phyloP scores from a whole-genome alignment of 192 early-diverging fungal species.

The Fimicolochytrium jonesii region DNA sequence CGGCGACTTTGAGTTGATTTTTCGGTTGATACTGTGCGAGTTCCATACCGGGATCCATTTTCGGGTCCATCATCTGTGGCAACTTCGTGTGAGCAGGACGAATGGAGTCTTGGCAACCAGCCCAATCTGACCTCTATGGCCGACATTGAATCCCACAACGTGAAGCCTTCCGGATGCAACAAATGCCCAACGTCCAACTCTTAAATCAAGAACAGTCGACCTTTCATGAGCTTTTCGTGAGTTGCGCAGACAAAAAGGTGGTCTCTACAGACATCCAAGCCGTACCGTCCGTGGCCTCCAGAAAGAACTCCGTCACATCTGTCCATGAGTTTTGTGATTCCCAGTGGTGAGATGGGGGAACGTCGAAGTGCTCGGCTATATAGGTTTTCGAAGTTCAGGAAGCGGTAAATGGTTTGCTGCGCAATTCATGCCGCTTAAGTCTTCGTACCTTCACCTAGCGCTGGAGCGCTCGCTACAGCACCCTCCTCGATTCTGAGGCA shows the following conservation, averaged over 20 bases:
- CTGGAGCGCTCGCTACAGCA: too few species aligned
- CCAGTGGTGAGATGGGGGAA: too few species aligned
- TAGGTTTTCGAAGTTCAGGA: too few species aligned
- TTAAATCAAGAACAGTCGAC: neutral
- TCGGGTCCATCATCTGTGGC: slow-evolving; percentile 33
- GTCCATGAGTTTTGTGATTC: too few species aligned
- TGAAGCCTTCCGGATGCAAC: slow-evolving; percentile 8
- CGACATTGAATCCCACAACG: slow-evolving; percentile 24
- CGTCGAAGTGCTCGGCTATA: too few species aligned
- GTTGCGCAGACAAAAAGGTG: neutral
- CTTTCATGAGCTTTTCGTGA: neutral
- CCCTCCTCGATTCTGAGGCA: too few species aligned
- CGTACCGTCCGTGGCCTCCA: slow-evolving; percentile 19
- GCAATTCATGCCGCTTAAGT: too few species aligned
- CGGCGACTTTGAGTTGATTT: slow-evolving; percentile 2
- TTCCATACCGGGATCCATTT: slow-evolving; percentile 32
- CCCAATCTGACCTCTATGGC: slow-evolving; percentile 17
- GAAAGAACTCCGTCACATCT: slow-evolving; percentile 20
- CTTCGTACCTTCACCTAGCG: too few species aligned
- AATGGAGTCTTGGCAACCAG: neutral
- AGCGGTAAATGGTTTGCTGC: too few species aligned
- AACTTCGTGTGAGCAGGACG: neutral
- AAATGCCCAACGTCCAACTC: slow-evolving; percentile 19
- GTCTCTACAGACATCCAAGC: neutral
- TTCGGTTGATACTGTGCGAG: neutral